These are phyloP conservation scores for Axilococcus clingmanii DNA, from an alignment of 139 green algal genomes.

Conservation along the genomic window DNA sequence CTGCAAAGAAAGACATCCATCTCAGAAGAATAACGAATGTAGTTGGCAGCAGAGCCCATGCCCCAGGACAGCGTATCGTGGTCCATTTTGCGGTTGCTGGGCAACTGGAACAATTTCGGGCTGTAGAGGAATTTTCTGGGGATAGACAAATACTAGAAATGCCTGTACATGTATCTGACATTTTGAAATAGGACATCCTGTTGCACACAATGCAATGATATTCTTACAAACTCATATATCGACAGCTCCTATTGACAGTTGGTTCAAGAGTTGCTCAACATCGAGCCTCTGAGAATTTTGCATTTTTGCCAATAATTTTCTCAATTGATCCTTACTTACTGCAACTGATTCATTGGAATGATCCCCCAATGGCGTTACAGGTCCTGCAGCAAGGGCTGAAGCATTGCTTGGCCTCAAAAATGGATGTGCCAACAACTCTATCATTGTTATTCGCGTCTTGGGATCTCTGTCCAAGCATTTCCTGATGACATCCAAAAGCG, in stretches of 20 bases:
- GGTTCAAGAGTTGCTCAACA: too few species aligned
- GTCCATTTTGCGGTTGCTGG: conserved; percentile 19
- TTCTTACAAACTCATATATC: too few species aligned
- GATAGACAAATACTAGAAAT: conserved; percentile 16
- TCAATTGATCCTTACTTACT: conserved; percentile 56
- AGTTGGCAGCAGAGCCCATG: conserved; percentile 9
- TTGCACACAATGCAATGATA: too few species aligned
- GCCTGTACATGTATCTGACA: conserved; percentile 20
- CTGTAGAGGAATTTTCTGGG: conserved; percentile 12
- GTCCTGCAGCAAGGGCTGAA: conserved; percentile 1
- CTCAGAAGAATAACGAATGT: conserved; percentile 9
- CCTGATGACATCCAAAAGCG: conserved; percentile 61
- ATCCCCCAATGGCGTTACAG: neutral
- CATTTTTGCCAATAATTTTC: conserved; percentile 51
- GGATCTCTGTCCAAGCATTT: conserved; percentile 81
- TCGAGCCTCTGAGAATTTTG: too few species aligned
- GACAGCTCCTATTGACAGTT: too few species aligned
- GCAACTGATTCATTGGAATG: conserved; percentile 3
- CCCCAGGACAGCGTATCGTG: conserved; percentile 7
- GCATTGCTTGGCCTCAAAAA: conserved; percentile 82
- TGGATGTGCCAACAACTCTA: conserved; percentile 76
- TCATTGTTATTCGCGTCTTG: conserved; percentile 68
- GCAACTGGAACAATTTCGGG: conserved; percentile 12
- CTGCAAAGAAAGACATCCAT: conserved; percentile 10
- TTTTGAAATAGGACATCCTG: conserved; percentile 13